Evolutionary conservation across 345 rosid genomes (phyloP).

Genomic region (Nasturtium officinale): DNA sequence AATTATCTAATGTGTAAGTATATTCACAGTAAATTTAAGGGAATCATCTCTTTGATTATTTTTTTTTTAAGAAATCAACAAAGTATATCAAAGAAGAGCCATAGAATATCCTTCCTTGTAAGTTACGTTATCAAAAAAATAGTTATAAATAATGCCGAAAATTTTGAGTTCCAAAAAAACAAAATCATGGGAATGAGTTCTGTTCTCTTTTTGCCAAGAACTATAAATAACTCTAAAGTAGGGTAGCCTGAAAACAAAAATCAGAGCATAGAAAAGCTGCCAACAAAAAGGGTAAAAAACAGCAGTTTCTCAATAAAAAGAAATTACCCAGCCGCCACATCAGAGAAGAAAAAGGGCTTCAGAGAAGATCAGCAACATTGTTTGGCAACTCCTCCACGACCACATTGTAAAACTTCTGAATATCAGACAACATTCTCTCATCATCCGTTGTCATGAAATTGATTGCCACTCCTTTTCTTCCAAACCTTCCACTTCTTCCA

Average conservation of each 20-base stretch:
- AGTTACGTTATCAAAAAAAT: constrained; percentile 12
- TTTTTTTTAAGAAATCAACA: too few relatives aligned
- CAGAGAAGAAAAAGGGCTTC: constrained; percentile 11
- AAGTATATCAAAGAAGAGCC: neutral
- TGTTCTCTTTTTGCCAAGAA: constrained; percentile 14
- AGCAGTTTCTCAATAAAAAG: constrained; percentile 11
- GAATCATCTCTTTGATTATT: too few relatives aligned
- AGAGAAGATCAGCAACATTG: constrained; percentile 72
- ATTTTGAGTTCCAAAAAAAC: constrained; percentile 13
- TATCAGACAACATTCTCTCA: constrained; percentile 72
- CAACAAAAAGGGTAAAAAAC: neutral
- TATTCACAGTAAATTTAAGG: neutral
- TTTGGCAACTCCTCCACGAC: constrained; percentile 64
- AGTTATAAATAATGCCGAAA: constrained; percentile 11
- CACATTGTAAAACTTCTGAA: constrained; percentile 73
- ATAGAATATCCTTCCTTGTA: neutral
- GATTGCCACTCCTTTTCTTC: constrained; percentile 87
- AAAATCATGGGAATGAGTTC: constrained; percentile 21
- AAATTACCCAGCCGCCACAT: constrained; percentile 7
- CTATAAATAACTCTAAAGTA: constrained; percentile 22
- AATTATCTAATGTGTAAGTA: neutral
- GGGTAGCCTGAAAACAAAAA: constrained; percentile 16
- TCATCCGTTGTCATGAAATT: constrained; percentile 68
- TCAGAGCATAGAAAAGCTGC: constrained; percentile 24
- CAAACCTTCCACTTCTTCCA: constrained; percentile 84